Evolutionary conservation across 2,329 filamentous ascomycete genomes (phyloP).

Genomic region (Neofusicoccum cordaticola): DNA sequence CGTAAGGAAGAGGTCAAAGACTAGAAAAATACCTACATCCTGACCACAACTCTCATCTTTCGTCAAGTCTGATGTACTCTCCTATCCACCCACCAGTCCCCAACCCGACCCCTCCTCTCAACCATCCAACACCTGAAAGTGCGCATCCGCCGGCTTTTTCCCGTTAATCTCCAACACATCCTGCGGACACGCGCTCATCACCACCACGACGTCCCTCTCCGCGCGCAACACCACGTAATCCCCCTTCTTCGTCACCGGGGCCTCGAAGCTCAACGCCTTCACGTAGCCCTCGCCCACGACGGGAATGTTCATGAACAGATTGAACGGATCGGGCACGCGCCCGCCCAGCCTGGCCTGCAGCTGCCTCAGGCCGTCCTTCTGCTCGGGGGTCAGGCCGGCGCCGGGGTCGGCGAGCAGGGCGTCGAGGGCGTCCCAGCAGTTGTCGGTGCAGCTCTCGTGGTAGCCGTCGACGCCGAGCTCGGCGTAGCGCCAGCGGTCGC

Average conservation of each 20-base stretch:
- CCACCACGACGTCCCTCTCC: conserved; percentile 36
- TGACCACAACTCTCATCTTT: too few relatives aligned
- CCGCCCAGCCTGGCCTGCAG: conserved; percentile 1
- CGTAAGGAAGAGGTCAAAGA: too few relatives aligned
- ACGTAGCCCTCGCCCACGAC: not conserved
- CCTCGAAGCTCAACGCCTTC: not conserved
- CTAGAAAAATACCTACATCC: too few relatives aligned
- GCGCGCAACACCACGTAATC: conserved; percentile 34
- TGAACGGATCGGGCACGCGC: not conserved
- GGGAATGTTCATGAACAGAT: conserved; percentile 10
- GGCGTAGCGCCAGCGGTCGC: conserved; percentile 44
- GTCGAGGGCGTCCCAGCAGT: conserved; percentile 6
- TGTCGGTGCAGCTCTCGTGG: conserved; percentile 46
- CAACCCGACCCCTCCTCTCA: not conserved
- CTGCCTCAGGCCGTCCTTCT: conserved; percentile 32
- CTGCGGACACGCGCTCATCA: conserved; percentile 39
- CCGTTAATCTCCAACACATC: conserved; percentile 23
- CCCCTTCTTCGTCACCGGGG: conserved; percentile 22
- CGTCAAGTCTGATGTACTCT: not conserved
- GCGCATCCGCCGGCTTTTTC: not conserved
- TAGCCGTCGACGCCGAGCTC: conserved; percentile 44
- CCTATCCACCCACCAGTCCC: not conserved
- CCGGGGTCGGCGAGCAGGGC: conserved; percentile 33
- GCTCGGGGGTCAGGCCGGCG: conserved; percentile 46
- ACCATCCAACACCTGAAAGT: conserved; percentile 1